Conservation (phyloP, 2,329 filamentous ascomycete genomes). For the Claviceps citrina region DNA sequence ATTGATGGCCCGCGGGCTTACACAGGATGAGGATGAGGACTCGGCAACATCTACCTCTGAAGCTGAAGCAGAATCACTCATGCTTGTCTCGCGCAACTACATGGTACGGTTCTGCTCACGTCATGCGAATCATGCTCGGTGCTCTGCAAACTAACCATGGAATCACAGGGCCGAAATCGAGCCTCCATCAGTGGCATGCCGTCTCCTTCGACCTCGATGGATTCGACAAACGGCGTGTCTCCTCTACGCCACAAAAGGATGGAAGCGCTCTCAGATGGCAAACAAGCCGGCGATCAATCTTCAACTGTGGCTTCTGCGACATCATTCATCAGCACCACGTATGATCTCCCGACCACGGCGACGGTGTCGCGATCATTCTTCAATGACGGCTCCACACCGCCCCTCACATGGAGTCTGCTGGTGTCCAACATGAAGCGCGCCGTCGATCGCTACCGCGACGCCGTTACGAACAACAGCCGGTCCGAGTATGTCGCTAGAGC, state of each 20-base stretch:
- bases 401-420: conserved; percentile 76
- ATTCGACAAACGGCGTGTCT: conserved; percentile 64
- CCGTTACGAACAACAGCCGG: conserved; percentile 67
- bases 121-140: background rate
- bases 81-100: conserved; percentile 53
- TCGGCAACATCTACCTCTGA: conserved; percentile 75
- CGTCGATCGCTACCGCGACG: conserved; percentile 77
- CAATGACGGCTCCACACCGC: conserved; percentile 67
- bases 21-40: conserved; percentile 79
- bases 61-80: conserved; percentile 57
- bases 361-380: conserved; percentile 71
- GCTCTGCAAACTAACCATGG: too few species aligned
- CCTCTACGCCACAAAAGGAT: conserved; percentile 40
- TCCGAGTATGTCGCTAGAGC: conserved; percentile 85
- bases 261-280: conserved; percentile 36
- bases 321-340: conserved; percentile 44
- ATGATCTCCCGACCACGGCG: conserved; percentile 41
- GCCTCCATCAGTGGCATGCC: conserved; percentile 55
- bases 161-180: conserved; percentile 40
- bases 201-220: conserved; percentile 80
- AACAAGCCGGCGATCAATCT: conserved; percentile 22
- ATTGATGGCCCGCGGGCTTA: conserved; percentile 70
- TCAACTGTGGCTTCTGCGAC: conserved; percentile 44
- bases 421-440: conserved; percentile 86
- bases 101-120: conserved; percentile 34